Evolutionary conservation across 257 asterid species (phyloP).

Genomic region (Solanum appendiculatum): DNA sequence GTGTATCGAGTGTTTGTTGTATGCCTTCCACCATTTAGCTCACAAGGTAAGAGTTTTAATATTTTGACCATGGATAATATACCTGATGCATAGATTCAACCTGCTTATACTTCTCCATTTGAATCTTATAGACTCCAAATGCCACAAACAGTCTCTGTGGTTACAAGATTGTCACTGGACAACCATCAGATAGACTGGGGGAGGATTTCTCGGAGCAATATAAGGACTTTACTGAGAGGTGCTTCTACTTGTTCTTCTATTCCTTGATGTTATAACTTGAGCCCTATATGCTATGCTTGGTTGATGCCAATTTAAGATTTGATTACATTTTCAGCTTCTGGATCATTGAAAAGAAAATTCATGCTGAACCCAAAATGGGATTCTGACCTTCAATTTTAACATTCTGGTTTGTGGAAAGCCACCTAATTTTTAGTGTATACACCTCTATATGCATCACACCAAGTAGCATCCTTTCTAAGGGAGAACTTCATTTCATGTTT

Average conservation of each 20-base stretch:
- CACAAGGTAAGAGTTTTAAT: slow-evolving; percentile 51
- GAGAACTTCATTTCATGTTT: neutral
- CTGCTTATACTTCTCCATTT: neutral
- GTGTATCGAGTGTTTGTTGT: slow-evolving; percentile 66
- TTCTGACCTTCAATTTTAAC: neutral
- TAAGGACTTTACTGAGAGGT: slow-evolving; percentile 88
- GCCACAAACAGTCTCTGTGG: slow-evolving; percentile 91
- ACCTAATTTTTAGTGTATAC: neutral
- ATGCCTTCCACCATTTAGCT: slow-evolving; percentile 79
- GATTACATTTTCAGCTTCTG: neutral
- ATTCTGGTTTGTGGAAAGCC: neutral
- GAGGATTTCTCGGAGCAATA: slow-evolving; percentile 84
- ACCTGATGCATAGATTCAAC: neutral
- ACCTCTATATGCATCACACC: neutral
- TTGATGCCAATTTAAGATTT: neutral
- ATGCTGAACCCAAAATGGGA: neutral
- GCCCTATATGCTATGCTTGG: neutral
- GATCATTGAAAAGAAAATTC: neutral
- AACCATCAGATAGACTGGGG: slow-evolving; percentile 96
- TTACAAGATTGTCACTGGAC: slow-evolving; percentile 91
- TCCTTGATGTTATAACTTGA: neutral
- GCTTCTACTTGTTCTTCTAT: neutral
- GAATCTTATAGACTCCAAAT: slow-evolving; percentile 65
- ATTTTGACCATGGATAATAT: neutral
- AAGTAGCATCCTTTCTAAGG: neutral